Percentiles rank a stretch among this genome's conserved stretches.
phyloP scores from a whole-genome alignment of 768 basidiomycete species.

The Cubamyces sp. region DNA sequence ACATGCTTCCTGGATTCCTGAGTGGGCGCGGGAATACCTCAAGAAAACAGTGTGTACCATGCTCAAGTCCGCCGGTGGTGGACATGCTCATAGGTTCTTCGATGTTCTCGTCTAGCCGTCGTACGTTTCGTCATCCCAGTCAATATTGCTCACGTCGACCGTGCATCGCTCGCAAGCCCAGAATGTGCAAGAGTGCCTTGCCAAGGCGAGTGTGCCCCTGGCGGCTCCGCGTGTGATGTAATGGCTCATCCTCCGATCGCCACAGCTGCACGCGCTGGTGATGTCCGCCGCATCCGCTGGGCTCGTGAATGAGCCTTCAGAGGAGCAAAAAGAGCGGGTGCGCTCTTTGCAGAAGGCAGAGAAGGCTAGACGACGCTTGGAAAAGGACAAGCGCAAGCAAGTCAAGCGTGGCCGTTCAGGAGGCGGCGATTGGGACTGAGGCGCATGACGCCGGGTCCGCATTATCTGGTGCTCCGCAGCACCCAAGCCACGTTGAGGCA shows the following conservation, averaged over 20 bases:
- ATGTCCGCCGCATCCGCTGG: conserved; percentile 48
- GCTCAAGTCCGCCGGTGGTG: neutral
- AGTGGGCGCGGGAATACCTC: conserved; percentile 59
- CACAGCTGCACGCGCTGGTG: conserved; percentile 59
- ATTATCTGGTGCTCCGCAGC: neutral
- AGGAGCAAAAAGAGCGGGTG: conserved; percentile 60
- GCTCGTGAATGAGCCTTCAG: conserved; percentile 58
- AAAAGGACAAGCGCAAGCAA: conserved; percentile 57
- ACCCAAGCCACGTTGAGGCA: neutral
- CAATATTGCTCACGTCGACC: conserved; percentile 71
- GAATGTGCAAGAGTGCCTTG: conserved; percentile 73
- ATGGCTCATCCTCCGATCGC: conserved; percentile 7
- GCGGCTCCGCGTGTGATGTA: conserved; percentile 17
- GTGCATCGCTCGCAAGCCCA: conserved; percentile 76
- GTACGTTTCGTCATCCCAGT: conserved; percentile 69
- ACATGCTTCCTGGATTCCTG: conserved; percentile 67
- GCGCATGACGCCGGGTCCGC: neutral
- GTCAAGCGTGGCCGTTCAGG: conserved; percentile 45
- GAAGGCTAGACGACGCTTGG: conserved; percentile 48
- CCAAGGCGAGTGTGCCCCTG: conserved; percentile 49
- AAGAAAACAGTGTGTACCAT: conserved; percentile 49
- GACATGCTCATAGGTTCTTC: neutral
- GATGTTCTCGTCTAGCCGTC: conserved; percentile 48
- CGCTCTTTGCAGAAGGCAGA: conserved; percentile 47
- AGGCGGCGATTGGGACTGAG: conserved; percentile 30